phyloP scores from a whole-genome alignment of 1,284 basidiomycete species.

The Tilletia indica region DNA sequence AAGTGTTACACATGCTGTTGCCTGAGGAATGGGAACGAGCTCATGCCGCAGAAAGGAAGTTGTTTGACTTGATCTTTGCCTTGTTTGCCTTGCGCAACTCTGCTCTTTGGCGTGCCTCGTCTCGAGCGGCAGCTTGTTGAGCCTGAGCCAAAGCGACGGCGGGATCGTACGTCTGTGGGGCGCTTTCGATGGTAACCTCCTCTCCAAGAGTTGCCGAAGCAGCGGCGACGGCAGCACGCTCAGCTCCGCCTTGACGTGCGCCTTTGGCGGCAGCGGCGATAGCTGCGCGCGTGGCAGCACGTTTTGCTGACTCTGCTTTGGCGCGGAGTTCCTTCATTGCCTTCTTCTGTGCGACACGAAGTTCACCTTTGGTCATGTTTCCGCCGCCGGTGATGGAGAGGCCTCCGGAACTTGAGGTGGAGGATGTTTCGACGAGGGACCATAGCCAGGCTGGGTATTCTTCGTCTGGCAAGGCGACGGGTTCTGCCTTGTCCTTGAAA shows the following conservation, averaged over 20 bases:
- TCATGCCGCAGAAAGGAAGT: constrained; percentile 12
- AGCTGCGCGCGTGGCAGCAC: not conserved
- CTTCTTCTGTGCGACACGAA: constrained; percentile 43
- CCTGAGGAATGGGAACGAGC: too few species aligned
- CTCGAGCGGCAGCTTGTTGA: constrained; percentile 9
- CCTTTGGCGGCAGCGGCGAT: not conserved
- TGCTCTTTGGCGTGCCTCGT: not conserved
- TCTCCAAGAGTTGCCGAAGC: constrained; percentile 4
- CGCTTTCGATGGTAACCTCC: not conserved
- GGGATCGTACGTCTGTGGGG: not conserved
- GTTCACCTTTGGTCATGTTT: constrained; percentile 51
- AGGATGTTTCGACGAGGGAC: constrained; percentile 64
- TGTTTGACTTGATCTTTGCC: constrained; percentile 16
- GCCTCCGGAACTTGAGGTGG: constrained; percentile 34
- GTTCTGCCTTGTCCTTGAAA: constrained; percentile 76
- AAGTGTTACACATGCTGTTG: too few species aligned
- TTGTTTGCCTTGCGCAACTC: constrained; percentile 14
- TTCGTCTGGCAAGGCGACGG: constrained; percentile 76
- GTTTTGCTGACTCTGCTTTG: not conserved
- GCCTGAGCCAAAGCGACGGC: constrained; percentile 7
- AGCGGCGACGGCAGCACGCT: constrained; percentile 9
- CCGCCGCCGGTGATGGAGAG: constrained; percentile 43
- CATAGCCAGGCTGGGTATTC: constrained; percentile 89
- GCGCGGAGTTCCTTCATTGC: constrained; percentile 14
- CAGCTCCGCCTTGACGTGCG: not conserved